Evolutionary conservation across 2,329 filamentous ascomycete species (phyloP).

Genomic region (Endoconidiophora polonica): DNA sequence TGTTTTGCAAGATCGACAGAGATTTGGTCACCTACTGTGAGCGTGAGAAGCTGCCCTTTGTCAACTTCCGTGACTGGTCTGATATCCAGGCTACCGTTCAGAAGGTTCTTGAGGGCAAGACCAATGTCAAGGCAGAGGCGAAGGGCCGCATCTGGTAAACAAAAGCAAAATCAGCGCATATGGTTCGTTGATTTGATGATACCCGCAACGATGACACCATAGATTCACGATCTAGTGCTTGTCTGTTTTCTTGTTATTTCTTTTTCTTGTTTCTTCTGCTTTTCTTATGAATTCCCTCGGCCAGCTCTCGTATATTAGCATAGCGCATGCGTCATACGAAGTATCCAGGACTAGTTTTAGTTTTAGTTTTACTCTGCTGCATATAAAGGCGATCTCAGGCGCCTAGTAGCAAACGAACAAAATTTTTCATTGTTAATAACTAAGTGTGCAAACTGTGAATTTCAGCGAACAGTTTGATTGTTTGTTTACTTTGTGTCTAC

Average conservation of each 20-base stretch:
- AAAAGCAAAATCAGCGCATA: background rate
- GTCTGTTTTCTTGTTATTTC: background rate
- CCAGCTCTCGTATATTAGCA: slow-evolving; percentile 10
- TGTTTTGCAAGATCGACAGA: slow-evolving; percentile 76
- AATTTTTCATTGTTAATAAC: background rate
- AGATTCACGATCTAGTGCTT: slow-evolving; percentile 1
- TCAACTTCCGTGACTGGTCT: slow-evolving; percentile 70
- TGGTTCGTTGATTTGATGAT: background rate
- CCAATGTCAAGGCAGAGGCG: slow-evolving; percentile 54
- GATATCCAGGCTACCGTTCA: slow-evolving; percentile 61
- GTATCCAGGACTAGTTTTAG: background rate
- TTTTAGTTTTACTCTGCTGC: background rate
- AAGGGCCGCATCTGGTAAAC: slow-evolving; percentile 21
- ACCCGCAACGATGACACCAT: background rate
- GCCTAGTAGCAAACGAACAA: slow-evolving; percentile 11
- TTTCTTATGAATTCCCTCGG: background rate
- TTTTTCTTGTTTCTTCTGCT: background rate
- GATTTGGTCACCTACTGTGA: slow-evolving; percentile 82
- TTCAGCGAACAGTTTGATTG: no score
- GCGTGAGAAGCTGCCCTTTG: slow-evolving; percentile 70
- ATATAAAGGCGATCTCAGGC: slow-evolving; percentile 10
- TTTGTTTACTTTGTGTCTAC: no score
- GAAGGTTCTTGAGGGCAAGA: slow-evolving; percentile 58
- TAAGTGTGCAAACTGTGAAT: no score
- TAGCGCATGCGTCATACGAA: slow-evolving; percentile 13